Base-by-base conservation (phyloP, 331 rosid species). In the Pyracantha coccinea region DNA sequence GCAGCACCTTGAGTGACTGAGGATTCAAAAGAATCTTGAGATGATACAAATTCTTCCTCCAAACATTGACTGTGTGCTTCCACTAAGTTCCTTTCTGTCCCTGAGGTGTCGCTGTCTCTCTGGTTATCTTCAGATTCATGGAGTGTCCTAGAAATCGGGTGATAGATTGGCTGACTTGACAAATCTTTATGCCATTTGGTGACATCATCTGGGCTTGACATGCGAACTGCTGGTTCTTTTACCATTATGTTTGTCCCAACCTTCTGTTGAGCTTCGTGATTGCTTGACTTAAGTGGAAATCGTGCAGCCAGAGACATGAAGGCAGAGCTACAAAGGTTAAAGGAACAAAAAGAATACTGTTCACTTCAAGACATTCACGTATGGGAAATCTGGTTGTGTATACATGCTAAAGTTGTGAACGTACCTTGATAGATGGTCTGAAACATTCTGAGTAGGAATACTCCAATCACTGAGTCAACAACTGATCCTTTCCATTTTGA, bases 401-500 rank as follows among this genome's bases (percentile, higher is more conserved):
- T 28, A 44, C 28, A 76, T 74, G 76, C 31, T 52, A 75, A 21
- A 71, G 17, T 52, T 17, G 66, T 61, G 71, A 78, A 72, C 50
- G 68, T 83, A 92, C 97, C 97, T 94, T 27, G 99, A 92, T 66
- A 94, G 92, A 83, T 94, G 97, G 76, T 94, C 99, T 28, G 99
- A 88, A 78, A 94, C 99, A 90, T 94, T 94, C 72, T 94, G 99
- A 60, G 99, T 94, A 66, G 97, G 80, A 92, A 94, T 78, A 94
- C 97, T 44, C 97, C 97, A 38, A 92, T 83, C 54, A 94, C 97
- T 2, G 99, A 94, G 81, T 94, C 99, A 72, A 94, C 95, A 53
- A 90, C 99, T 27, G 97, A 94, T 69, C 99, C 99, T 90, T 94
- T 94, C 99, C 99, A 90, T 73, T 73, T 83, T 27, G 97, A 92